Conservation (phyloP, 345 rosid species). For the Orychophragmus violaceus region DNA sequence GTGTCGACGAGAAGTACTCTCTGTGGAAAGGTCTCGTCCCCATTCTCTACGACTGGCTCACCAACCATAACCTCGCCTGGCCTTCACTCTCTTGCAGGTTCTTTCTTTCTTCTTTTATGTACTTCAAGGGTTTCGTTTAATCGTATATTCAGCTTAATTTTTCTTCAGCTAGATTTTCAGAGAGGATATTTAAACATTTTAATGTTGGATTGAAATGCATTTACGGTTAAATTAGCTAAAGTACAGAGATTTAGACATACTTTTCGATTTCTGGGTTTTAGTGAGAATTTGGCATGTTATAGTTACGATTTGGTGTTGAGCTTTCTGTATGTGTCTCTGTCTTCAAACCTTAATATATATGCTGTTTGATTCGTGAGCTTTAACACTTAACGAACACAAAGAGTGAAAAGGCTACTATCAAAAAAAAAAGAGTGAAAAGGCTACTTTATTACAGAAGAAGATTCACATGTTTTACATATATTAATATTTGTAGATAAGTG, state of each 20-base stretch:
- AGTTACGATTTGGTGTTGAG: slow-evolving; percentile 8
- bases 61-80: too few relatives aligned
- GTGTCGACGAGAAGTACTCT: slow-evolving; percentile 79
- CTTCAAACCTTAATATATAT: background rate
- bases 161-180: background rate
- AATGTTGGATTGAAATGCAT: background rate
- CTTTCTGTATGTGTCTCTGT: background rate
- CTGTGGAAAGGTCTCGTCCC: too few relatives aligned
- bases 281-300: background rate
- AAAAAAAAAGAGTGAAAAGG: too few relatives aligned
- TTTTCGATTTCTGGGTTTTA: slow-evolving; percentile 3
- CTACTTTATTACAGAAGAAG: too few relatives aligned
- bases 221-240: background rate
- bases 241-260: background rate
- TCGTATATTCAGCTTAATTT: background rate
- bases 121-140: slow-evolving; percentile 23
- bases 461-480: too few relatives aligned
- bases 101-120: background rate
- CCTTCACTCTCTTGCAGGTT: slow-evolving; percentile 99
- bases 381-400: too few relatives aligned
- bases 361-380: background rate
- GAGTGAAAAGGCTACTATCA: too few relatives aligned
- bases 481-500: too few relatives aligned
- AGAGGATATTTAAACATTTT: background rate
- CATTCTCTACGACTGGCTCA: too few relatives aligned